phyloP scores from a whole-genome alignment of 495 filamentous ascomycete genomes.

The Annulohypoxylon bovei region DNA sequence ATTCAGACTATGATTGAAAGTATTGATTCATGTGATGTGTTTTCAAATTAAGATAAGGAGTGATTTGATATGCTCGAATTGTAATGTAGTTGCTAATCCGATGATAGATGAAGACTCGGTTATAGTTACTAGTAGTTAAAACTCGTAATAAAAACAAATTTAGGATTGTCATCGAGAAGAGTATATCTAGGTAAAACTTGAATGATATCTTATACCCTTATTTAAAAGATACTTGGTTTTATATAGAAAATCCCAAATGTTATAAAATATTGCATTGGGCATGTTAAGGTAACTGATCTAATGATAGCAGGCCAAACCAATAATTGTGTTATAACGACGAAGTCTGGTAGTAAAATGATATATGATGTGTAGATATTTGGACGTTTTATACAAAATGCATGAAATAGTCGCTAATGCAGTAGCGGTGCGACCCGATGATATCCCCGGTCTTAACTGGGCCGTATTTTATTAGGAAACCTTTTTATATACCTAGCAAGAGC shows the following conservation, averaged over 20 bases:
- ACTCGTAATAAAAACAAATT: too few relatives aligned
- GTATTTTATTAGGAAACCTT: background rate
- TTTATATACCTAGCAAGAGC: background rate
- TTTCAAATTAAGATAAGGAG: background rate
- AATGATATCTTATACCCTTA: too few relatives aligned
- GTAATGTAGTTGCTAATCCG: background rate
- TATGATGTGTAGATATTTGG: background rate
- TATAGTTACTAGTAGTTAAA: too few relatives aligned
- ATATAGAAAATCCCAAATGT: too few relatives aligned
- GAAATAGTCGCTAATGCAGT: background rate
- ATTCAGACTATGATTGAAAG: background rate
- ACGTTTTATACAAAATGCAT: background rate
- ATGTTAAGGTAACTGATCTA: background rate
- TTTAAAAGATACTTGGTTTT: too few relatives aligned
- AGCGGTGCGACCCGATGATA: slow-evolving; percentile 11
- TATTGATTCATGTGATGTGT: background rate
- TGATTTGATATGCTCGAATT: background rate
- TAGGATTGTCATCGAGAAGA: too few relatives aligned
- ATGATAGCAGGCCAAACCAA: background rate
- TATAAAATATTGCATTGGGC: too few relatives aligned
- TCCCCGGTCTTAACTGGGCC: background rate
- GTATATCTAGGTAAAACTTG: too few relatives aligned
- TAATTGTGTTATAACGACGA: background rate
- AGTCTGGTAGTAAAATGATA: background rate
- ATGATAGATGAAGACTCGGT: background rate